phyloP scores from a whole-genome alignment of 306 rosid genomes.

The Pterocarpus santalinus region DNA sequence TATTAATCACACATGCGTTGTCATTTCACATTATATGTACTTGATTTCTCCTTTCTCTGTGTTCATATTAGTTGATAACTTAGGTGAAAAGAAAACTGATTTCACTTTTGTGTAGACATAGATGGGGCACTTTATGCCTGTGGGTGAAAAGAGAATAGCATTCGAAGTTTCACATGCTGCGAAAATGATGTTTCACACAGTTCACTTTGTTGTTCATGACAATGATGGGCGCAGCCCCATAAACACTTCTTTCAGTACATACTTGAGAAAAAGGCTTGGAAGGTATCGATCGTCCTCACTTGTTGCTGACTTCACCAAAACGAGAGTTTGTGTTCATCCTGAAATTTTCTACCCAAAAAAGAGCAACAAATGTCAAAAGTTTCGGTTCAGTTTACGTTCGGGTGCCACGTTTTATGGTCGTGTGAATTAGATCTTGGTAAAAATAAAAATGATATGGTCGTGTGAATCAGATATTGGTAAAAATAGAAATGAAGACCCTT shows the following conservation, averaged over 20 bases:
- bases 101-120: background rate
- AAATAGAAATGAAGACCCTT: too few species aligned
- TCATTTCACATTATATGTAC: background rate
- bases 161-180: background rate
- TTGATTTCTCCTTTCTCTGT: background rate
- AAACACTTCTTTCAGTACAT: background rate
- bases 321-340: constrained; percentile 15
- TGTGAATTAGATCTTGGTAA: background rate
- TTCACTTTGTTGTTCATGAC: background rate
- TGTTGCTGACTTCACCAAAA: constrained; percentile 6
- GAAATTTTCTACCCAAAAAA: background rate
- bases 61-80: background rate
- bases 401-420: background rate
- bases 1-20: background rate
- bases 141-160: background rate
- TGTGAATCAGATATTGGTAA: too few species aligned
- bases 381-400: constrained; percentile 18
- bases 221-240: constrained; percentile 1
- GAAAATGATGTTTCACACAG: background rate
- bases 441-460: background rate
- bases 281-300: background rate
- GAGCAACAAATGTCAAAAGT: constrained; percentile 18
- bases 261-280: background rate
- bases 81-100: background rate
- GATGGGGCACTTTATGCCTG: background rate